These are phyloP conservation scores for Lachnum nothofagi DNA, from an alignment of 2,329 filamentous ascomycete species.

Conservation along the genomic window DNA sequence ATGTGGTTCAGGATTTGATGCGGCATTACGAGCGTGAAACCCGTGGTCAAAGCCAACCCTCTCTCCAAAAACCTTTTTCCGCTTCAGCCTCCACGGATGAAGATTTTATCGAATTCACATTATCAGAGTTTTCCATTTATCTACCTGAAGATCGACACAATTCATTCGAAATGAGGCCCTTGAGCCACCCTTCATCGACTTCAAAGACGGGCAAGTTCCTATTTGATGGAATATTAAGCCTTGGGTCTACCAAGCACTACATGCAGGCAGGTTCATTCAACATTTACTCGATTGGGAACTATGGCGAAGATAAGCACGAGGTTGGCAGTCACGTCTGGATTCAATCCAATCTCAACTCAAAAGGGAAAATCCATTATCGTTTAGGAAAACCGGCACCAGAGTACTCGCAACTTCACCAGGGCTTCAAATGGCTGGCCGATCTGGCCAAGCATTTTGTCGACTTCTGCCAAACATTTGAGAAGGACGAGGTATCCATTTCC, in stretches of 20 bases:
- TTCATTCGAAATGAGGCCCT: constrained; percentile 47
- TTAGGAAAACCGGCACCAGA: constrained; percentile 51
- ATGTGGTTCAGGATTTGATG: constrained; percentile 14
- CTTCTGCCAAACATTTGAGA: constrained; percentile 37
- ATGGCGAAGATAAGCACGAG: constrained; percentile 46
- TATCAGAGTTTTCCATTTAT: constrained; percentile 58
- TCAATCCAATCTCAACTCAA: constrained; percentile 45
- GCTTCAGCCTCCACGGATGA: not conserved
- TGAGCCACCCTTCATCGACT: constrained; percentile 46
- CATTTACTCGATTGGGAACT: constrained; percentile 61
- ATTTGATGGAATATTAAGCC: constrained; percentile 57
- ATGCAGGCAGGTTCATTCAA: constrained; percentile 53
- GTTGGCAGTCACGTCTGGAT: constrained; percentile 59
- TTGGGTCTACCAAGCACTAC: constrained; percentile 40
- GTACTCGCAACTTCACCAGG: constrained; percentile 57
- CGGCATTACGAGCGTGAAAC: constrained; percentile 1
- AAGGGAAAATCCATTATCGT: constrained; percentile 56
- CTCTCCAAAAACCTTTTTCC: not conserved
- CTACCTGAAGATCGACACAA: constrained; percentile 32
- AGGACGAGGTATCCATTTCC: constrained; percentile 42
- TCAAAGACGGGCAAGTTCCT: constrained; percentile 41
- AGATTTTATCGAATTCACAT: constrained; percentile 41
- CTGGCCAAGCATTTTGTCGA: constrained; percentile 69
- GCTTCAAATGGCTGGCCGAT: constrained; percentile 67
- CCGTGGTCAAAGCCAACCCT: not conserved